Evolutionary conservation across 441 rosid genomes (phyloP).

Genomic region (Adansonia rubrostipa): DNA sequence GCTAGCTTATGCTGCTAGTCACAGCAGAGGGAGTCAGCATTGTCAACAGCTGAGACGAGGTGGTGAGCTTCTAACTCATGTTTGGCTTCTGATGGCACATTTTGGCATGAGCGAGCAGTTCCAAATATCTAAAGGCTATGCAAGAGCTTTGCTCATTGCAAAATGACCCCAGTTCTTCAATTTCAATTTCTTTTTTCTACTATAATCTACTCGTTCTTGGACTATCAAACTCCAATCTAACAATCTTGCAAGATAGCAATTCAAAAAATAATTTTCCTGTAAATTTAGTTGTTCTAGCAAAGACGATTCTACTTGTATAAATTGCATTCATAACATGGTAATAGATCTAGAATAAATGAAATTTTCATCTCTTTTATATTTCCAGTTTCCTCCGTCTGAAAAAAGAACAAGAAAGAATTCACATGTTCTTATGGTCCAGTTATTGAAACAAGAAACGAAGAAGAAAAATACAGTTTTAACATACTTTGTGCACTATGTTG

Average conservation of each 20-base stretch:
- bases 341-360: not conserved
- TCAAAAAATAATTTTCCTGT: conserved; percentile 16
- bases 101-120: conserved; percentile 43
- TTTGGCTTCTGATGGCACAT: conserved; percentile 49
- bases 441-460: conserved; percentile 1
- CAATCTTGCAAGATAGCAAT: conserved; percentile 15
- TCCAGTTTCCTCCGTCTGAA: not conserved
- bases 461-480: not conserved
- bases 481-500: not conserved
- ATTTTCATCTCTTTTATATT: not conserved
- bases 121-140: conserved; percentile 40
- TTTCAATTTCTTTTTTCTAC: not conserved
- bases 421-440: not conserved
- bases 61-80: conserved; percentile 45
- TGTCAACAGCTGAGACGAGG: conserved; percentile 44
- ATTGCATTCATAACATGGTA: conserved; percentile 8
- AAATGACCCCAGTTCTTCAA: conserved; percentile 7
- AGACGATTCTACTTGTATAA: not conserved
- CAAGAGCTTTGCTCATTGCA: conserved; percentile 37
- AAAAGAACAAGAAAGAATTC: conserved; percentile 17
- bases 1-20: conserved; percentile 37
- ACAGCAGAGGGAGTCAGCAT: conserved; percentile 37
- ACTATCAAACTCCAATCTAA: no score
- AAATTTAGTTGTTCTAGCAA: conserved; percentile 2
- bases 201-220: no score